Evolutionary conservation across 768 basidiomycete species (phyloP).

Genomic region (Wakefieldia striispora): DNA sequence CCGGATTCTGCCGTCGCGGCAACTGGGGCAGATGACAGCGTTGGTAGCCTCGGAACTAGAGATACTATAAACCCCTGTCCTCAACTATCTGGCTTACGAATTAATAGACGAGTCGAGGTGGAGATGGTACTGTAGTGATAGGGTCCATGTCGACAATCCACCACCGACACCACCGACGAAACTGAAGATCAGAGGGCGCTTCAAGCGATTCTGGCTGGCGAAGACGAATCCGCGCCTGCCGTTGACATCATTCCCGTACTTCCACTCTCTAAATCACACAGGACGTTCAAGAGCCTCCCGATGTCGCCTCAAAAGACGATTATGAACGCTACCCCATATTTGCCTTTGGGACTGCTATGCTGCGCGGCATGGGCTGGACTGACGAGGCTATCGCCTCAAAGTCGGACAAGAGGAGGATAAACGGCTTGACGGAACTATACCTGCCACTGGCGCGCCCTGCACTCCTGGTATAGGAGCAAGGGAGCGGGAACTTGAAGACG

Average conservation of each 20-base stretch:
- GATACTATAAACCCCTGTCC: slow-evolving; percentile 80
- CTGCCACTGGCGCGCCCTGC: slow-evolving; percentile 81
- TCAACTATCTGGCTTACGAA: slow-evolving; percentile 64
- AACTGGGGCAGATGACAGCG: slow-evolving; percentile 67
- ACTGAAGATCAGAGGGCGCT: slow-evolving; percentile 81
- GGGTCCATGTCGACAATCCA: background rate
- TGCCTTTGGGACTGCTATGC: slow-evolving; percentile 88
- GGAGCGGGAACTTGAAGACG: slow-evolving; percentile 69
- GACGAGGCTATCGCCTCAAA: slow-evolving; percentile 71
- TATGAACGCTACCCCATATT: slow-evolving; percentile 92
- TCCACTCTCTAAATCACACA: slow-evolving; percentile 72
- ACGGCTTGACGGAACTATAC: slow-evolving; percentile 73
- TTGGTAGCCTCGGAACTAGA: slow-evolving; percentile 71
- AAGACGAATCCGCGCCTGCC: slow-evolving; percentile 34
- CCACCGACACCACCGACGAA: slow-evolving; percentile 40
- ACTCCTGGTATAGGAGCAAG: slow-evolving; percentile 94
- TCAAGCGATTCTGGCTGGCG: slow-evolving; percentile 68
- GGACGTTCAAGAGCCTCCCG: slow-evolving; percentile 80
- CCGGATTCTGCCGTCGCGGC: slow-evolving; percentile 57
- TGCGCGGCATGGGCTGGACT: slow-evolving; percentile 97
- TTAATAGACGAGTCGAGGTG: slow-evolving; percentile 35
- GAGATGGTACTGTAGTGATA: slow-evolving; percentile 16
- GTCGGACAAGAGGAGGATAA: slow-evolving; percentile 45
- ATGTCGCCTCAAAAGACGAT: slow-evolving; percentile 73
- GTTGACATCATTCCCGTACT: slow-evolving; percentile 64